A percentile compares a stretch with the other conserved stretches of the same genome.
Conservation (phyloP, 306 rosid species). For the Styphnolobium japonicum region DNA sequence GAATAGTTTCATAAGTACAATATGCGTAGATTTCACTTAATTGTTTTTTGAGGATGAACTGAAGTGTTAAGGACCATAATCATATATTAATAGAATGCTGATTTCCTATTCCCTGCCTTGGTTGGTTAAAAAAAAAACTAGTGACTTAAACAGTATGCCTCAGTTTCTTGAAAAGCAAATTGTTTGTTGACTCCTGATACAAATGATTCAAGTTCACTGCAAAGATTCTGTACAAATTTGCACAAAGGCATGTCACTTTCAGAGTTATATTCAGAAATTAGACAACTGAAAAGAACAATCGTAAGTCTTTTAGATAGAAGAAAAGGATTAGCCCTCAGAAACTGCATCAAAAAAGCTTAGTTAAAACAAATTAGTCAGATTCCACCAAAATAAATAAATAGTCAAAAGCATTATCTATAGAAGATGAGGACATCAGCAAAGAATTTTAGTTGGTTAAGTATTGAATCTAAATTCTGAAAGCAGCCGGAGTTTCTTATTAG, state of each 20-base stretch:
- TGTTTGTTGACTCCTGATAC: constrained; percentile 56
- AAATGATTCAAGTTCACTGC: constrained; percentile 60
- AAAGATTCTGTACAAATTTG: constrained; percentile 62
- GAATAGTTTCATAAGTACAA: constrained; percentile 18
- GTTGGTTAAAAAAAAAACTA: neutral
- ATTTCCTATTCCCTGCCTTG: neutral
- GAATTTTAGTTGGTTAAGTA: constrained; percentile 65
- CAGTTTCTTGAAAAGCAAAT: constrained; percentile 65
- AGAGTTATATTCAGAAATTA: constrained; percentile 24
- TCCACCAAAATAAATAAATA: neutral
- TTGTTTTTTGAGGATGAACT: neutral
- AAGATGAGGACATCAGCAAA: constrained; percentile 68
- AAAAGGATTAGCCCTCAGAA: neutral
- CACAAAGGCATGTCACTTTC: constrained; percentile 43
- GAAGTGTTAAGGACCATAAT: constrained; percentile 1
- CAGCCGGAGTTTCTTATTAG: constrained; percentile 44
- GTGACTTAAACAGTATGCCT: constrained; percentile 48
- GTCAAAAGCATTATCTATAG: constrained; percentile 54
- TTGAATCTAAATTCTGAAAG: constrained; percentile 56
- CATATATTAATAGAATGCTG: constrained; percentile 5
- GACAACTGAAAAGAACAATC: neutral
- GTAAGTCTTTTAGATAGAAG: constrained; percentile 18
- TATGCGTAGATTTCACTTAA: constrained; percentile 6
- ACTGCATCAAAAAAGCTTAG: no score
- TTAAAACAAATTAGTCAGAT: constrained; percentile 1